Conservation (phyloP, 2,329 filamentous ascomycete species). For the Juglanconis sp. region DNA sequence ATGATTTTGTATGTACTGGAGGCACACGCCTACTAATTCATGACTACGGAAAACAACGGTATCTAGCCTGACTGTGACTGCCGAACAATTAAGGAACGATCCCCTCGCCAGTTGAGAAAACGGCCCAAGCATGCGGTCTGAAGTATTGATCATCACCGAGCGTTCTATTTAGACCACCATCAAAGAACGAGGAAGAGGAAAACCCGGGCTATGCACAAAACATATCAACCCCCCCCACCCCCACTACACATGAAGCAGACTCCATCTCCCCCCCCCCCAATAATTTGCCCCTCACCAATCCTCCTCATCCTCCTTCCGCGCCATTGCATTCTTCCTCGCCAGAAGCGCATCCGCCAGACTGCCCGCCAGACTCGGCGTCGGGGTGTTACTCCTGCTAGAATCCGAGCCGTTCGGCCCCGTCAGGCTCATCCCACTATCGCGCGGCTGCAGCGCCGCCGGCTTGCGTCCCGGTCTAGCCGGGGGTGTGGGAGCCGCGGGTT, state of each 20-base stretch:
- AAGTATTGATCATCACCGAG: background rate
- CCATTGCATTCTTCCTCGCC: conserved; percentile 74
- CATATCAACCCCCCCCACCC: background rate
- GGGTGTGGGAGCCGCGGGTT: conserved; percentile 71
- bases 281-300: conserved; percentile 53
- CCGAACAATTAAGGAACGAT: conserved; percentile 6
- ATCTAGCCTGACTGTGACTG: background rate
- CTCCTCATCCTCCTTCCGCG: conserved; percentile 66
- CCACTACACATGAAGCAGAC: background rate
- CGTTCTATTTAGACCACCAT: conserved; percentile 2
- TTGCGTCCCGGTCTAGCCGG: conserved; percentile 76
- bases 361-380: conserved; percentile 68
- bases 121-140: background rate
- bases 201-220: conserved; percentile 16
- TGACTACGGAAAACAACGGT: background rate
- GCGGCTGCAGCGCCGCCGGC: conserved; percentile 63
- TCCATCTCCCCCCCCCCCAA: too few relatives aligned
- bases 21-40: background rate
- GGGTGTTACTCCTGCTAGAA: conserved; percentile 67
- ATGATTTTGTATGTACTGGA: background rate
- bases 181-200: background rate
- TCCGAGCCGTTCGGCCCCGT: conserved; percentile 53
- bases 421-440: conserved; percentile 68
- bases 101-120: background rate
- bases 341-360: conserved; percentile 77